Evolutionary conservation across 352 stramenopile genomes (phyloP), one percentile per base, ranked within the genome.

Genomic region (Peronospora destructor): DNA sequence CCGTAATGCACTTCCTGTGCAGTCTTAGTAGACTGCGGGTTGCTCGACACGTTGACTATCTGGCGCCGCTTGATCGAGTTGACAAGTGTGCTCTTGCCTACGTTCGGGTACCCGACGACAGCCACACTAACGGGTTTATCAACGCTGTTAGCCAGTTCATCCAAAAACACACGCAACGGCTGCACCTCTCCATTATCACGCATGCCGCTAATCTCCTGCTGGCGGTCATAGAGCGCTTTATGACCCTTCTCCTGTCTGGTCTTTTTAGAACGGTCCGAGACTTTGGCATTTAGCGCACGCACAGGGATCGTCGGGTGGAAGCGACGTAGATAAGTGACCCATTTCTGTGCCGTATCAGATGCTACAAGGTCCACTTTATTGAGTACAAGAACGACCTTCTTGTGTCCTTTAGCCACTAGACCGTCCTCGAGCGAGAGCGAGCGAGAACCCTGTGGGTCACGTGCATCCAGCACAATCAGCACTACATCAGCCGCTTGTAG

Each of bases 361-460:
- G 77, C 55, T 35, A 99, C 82, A n/a, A 99, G 78, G 69, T 99
- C 97, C 56, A 98, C 90, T 75, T 99, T 99, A 81, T 99, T 99
- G 49, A 99, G 66, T 35, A 99, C 95, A 4, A 99, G 77, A 45
- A 98, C 83, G 54, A 99, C 81, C 35, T 95, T 85, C 76, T 99
- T 99, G 59, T 91, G 80, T 38, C 75, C 79, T 56, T 97, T 95
- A 38, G 75, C 85, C 47, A 98, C 77, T 26, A 99, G 85, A 36
- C 89, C 84, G 49, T 97, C 79, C 69, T 99, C 96, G 21, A 99
- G 79, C 34, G 85, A 90, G 5, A 93, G 74, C 53, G 95, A 94
- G 14, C 95, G 82, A 32, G 84, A 97, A 13, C 93, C 95, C 53
- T 98, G 79, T 12, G 97, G 97, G 84, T 99, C 96, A n/a, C 97